Percentiles rank a stretch among this genome's conserved stretches.
phyloP scores from a whole-genome alignment of 495 filamentous ascomycete species.

The Penicillium samsonianum region DNA sequence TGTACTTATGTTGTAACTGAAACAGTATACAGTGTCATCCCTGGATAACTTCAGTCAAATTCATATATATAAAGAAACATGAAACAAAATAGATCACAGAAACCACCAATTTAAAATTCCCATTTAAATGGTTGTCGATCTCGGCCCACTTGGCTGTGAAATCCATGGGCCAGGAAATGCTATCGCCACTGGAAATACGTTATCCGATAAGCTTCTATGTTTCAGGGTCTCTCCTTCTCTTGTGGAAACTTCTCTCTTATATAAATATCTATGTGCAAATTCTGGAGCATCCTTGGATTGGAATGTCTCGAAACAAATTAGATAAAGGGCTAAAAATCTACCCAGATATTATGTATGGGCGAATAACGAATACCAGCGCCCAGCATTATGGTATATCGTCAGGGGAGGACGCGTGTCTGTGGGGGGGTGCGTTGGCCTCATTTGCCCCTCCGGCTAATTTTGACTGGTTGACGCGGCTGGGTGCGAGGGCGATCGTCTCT shows the following conservation, averaged over 20 bases:
- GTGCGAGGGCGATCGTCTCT: conserved; percentile 27
- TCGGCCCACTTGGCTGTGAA: conserved; percentile 22
- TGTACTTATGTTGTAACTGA: conserved; percentile 2
- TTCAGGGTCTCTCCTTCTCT: conserved; percentile 13
- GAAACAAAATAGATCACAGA: conserved; percentile 1
- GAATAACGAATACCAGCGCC: neutral
- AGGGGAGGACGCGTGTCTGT: conserved; percentile 33
- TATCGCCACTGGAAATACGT: conserved; percentile 8
- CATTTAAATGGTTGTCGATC: conserved; percentile 27
- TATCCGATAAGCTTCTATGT: conserved; percentile 15
- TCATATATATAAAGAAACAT: conserved; percentile 28
- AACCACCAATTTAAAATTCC: neutral
- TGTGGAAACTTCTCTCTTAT: neutral
- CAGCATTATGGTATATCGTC: neutral
- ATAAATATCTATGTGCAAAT: no score
- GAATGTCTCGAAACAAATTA: neutral
- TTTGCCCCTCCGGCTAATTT: conserved; percentile 15
- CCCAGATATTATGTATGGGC: neutral
- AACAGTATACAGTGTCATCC: neutral
- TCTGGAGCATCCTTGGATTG: no score
- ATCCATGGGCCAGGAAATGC: conserved; percentile 19
- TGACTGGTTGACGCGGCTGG: conserved; percentile 29
- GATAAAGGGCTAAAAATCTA: neutral
- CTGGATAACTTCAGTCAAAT: neutral
- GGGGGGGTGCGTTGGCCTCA: conserved; percentile 17